Conservation (phyloP, 352 stramenopile species). For the Pilasporangium apinafurcum region DNA sequence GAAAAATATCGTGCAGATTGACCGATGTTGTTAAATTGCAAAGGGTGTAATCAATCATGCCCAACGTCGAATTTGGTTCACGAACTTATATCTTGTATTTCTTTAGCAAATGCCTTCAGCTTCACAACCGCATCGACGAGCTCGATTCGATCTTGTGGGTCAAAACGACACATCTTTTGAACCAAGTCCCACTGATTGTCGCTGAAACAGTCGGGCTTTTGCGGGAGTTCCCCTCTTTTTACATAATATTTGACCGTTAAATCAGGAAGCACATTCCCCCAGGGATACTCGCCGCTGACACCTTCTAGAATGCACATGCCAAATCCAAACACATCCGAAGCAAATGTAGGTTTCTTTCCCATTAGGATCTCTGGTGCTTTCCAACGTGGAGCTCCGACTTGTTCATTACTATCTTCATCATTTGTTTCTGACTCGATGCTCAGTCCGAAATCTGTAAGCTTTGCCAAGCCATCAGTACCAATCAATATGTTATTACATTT, state of each 20-base stretch:
- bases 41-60: no score
- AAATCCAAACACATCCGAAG: slow-evolving; percentile 2
- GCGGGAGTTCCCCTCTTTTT: neutral
- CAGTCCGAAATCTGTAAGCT: slow-evolving; percentile 15
- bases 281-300: neutral
- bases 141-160: neutral
- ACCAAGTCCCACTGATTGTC: neutral
- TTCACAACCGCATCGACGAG: neutral
- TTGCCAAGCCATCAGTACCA: slow-evolving; percentile 8
- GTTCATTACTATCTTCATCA: slow-evolving; percentile 3
- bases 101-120: neutral
- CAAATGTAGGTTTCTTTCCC: neutral
- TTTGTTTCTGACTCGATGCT: neutral
- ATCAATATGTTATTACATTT: slow-evolving; percentile 16
- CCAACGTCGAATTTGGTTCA: no score
- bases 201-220: neutral
- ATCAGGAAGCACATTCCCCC: neutral
- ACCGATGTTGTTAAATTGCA: no score
- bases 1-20: no score
- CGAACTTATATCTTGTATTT: no score
- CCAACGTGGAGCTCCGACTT: slow-evolving; percentile 4
- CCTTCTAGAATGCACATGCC: slow-evolving; percentile 3
- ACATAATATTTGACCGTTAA: neutral
- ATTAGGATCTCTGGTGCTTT: slow-evolving; percentile 7
- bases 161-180: neutral